Conservation (phyloP, 169 alveolate genomes). For the Babesia divergens region DNA sequence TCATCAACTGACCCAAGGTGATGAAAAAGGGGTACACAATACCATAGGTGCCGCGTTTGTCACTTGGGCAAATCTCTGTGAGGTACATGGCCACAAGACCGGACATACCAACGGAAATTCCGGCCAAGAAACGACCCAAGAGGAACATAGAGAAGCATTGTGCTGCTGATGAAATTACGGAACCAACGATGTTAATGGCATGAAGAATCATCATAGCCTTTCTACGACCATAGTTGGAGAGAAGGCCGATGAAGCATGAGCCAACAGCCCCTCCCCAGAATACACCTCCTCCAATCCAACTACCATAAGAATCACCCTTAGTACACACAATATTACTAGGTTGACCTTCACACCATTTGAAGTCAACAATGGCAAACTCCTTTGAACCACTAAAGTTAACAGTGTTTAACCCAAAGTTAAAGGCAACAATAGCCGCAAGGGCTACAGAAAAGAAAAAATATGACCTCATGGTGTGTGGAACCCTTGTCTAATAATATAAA, state of each 20-base stretch:
- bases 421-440: conserved; percentile 67
- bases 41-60: conserved; percentile 77
- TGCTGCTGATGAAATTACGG: conserved; percentile 61
- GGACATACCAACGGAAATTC: conserved; percentile 81
- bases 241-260: conserved; percentile 53
- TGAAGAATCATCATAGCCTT: conserved; percentile 57
- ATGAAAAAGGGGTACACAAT: conserved; percentile 75
- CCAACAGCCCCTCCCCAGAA: conserved; percentile 76
- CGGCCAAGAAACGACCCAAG: conserved; percentile 75
- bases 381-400: conserved; percentile 67
- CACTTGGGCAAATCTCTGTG: conserved; percentile 77
- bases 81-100: conserved; percentile 80
- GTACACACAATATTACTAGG: conserved; percentile 1
- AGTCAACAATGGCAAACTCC: conserved; percentile 67
- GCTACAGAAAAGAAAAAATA: conserved; percentile 27
- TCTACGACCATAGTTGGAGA: conserved; percentile 68
- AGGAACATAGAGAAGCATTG: conserved; percentile 67
- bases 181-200: conserved; percentile 57
- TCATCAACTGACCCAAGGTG: conserved; percentile 78
- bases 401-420: conserved; percentile 68
- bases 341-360: conserved; percentile 69
- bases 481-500: too few relatives aligned
- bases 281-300: conserved; percentile 57
- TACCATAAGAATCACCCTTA: conserved; percentile 40
- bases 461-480: conserved; percentile 14